Evolutionary conservation across 2,329 filamentous ascomycete species (phyloP).

Genomic region (Aspergillus awamori): DNA sequence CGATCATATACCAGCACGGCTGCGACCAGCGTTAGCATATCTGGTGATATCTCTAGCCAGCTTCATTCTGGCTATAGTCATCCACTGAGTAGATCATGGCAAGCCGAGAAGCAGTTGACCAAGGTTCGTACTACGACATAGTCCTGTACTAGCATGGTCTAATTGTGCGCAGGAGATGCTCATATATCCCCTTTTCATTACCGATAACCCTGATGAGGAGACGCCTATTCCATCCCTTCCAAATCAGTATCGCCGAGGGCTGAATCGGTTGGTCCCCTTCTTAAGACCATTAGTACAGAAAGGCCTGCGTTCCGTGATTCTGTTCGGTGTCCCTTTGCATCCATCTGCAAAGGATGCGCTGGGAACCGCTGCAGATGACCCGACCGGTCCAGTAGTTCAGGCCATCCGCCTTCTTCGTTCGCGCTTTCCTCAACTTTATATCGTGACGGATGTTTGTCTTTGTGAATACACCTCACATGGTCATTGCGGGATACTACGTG

Average conservation of each 20-base stretch:
- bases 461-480: constrained; percentile 99
- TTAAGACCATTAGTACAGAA: constrained; percentile 85
- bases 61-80: constrained; percentile 82
- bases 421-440: constrained; percentile 86
- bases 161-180: constrained; percentile 76
- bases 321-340: constrained; percentile 89
- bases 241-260: constrained; percentile 82
- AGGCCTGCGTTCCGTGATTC: constrained; percentile 87
- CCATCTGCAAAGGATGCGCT: constrained; percentile 84
- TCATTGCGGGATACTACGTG: constrained; percentile 92
- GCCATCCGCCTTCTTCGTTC: constrained; percentile 81
- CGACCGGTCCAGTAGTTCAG: constrained; percentile 86
- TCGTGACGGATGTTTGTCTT: constrained; percentile 89
- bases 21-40: constrained; percentile 55
- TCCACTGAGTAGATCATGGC: constrained; percentile 77
- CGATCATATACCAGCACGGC: constrained; percentile 51
- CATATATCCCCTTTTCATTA: constrained; percentile 96
- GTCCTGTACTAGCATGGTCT: constrained; percentile 1
- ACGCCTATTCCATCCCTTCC: constrained; percentile 86
- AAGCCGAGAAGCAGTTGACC: constrained; percentile 80
- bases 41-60: constrained; percentile 75
- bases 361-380: constrained; percentile 90
- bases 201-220: constrained; percentile 91
- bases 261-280: constrained; percentile 84
- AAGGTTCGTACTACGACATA: constrained; percentile 61